Base-by-base conservation (phyloP, 805 yeast species). In the Kodamaea lidongshanica region DNA sequence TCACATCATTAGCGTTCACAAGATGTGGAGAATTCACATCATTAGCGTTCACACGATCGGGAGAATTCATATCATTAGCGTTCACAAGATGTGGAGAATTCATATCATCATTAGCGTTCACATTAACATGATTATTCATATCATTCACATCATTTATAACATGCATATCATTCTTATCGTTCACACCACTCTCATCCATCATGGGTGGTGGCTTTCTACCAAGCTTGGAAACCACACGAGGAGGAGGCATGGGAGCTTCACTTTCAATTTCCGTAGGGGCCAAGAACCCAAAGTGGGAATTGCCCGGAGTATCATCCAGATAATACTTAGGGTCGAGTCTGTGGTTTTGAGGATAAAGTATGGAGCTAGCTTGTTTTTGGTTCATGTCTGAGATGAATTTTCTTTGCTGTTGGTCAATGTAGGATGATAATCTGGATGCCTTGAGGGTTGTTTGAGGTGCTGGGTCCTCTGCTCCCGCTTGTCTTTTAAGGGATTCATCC, bases 181-280 rank as follows among this genome's bases (percentile, higher is more conserved):
- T n/a, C n/a, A n/a, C n/a, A n/a, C n/a, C n/a, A n/a, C n/a, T n/a
- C n/a, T n/a, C n/a, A n/a, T n/a, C n/a, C n/a, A n/a, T n/a, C n/a
- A n/a, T n/a, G n/a, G n/a, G n/a, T n/a, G n/a, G n/a, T n/a, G n/a
- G n/a, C n/a, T n/a, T n/a, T n/a, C n/a, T n/a, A 9, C 6, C 26
- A n/a, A 22, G 23, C 6, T 22, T 19, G 20, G 22, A 22, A 3
- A 34, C 37, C 7, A 35, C 12, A 28, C 50, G 58, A 12, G 51
- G 50, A 3, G 61, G 63, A n/a, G 53, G 50, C 4, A 50, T 43
- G 6, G 60, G 59, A 3, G 55, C 33, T 18, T 43, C 41, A 24
- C 40, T 34, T 11, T 38, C 42, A 6, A 17, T 22, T 10, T 27
- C 31, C 13, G 35, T 37, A 7, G 25, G 12, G 4, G 32, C 26